Evolutionary conservation across 2,329 filamentous ascomycete species (phyloP), one percentile per base, ranked within the genome.

Genomic region (Fusarium sarcochroum): DNA sequence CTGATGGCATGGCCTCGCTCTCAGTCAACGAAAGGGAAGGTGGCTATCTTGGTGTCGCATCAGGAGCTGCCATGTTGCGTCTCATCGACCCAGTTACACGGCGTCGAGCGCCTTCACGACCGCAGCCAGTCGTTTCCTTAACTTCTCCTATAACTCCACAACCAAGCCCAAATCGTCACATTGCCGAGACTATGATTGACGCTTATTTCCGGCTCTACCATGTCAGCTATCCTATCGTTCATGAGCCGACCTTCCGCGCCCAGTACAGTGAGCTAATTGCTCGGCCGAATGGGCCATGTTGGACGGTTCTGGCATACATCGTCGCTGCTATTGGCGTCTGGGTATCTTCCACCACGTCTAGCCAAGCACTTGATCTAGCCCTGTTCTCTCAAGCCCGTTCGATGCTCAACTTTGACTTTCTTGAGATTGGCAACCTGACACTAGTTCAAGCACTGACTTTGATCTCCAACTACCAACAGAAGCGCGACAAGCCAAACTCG

Each of bases 401-500:
- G 4, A 72, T 81, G 25, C 68, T 84, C 11, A 80, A 79, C 3
- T 79, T 83, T 21, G 78, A 81, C 37, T 78, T 79, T 45, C 74
- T 85, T 5, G 83, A 85, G 63, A 77, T 77, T 15, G 84, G 83
- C 2, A 84, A 81, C 40, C 65, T 85, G 13, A 79, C 79, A 5
- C 72, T 83, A 0, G 81, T 85, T 2, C 83, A 85, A 63, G 80
- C 80, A 0, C 74, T 85, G n/a, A 75, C 77, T 1, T 73, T 85
- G 4, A 77, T 79, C 50, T 80, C 80, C 1, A 85, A 85, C 47
- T 86, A 86, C 68, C 76, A 85, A 6, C 85, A 86, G 58, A 86
- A 86, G 66, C 76, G 81, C 25, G 81, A 86, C 57, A 77, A 83
- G 15, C 83, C 84, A 6, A 86, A 86, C 65, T 85, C 84, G 0